Conservation (phyloP, 805 yeast species). For the Dipodascus albidus region DNA sequence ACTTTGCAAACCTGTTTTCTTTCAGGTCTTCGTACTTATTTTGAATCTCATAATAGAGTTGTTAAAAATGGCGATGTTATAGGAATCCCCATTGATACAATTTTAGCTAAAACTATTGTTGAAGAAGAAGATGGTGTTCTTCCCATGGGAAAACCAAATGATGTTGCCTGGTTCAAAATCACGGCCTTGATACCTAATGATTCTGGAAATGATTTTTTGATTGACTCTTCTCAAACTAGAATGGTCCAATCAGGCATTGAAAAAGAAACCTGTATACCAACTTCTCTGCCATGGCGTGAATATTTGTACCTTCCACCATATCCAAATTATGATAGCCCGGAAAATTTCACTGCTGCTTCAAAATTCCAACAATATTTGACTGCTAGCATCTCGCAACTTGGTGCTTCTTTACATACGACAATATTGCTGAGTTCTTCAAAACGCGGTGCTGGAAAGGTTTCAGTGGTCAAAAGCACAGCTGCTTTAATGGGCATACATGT, state of each 20-base stretch:
- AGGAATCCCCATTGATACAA: constrained; percentile 67
- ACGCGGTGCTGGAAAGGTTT: constrained; percentile 71
- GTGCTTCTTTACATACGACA: constrained; percentile 43
- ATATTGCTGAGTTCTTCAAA: constrained; percentile 56
- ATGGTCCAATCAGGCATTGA: constrained; percentile 59
- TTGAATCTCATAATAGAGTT: constrained; percentile 47
- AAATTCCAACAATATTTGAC: constrained; percentile 42
- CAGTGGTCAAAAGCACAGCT: constrained; percentile 45
- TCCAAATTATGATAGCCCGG: constrained; percentile 34
- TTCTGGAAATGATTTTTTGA: constrained; percentile 28
- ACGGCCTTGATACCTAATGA: constrained; percentile 30
- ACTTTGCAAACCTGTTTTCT: constrained; percentile 50
- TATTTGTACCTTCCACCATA: constrained; percentile 25
- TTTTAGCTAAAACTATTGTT: constrained; percentile 43
- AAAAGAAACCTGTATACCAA: constrained; percentile 18
- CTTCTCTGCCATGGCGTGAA: constrained; percentile 32
- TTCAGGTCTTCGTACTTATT: constrained; percentile 46
- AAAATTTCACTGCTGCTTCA: constrained; percentile 36
- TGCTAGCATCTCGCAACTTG: constrained; percentile 29
- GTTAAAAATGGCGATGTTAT: constrained; percentile 56
- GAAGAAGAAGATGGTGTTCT: constrained; percentile 22
- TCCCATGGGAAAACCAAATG: constrained; percentile 55
- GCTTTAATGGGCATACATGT: constrained; percentile 53
- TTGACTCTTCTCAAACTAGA: constrained; percentile 59
- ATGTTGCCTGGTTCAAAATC: constrained; percentile 78